These are phyloP conservation scores for Starmerella riodocensis DNA, from an alignment of 805 yeast species.

Conservation along the genomic window DNA sequence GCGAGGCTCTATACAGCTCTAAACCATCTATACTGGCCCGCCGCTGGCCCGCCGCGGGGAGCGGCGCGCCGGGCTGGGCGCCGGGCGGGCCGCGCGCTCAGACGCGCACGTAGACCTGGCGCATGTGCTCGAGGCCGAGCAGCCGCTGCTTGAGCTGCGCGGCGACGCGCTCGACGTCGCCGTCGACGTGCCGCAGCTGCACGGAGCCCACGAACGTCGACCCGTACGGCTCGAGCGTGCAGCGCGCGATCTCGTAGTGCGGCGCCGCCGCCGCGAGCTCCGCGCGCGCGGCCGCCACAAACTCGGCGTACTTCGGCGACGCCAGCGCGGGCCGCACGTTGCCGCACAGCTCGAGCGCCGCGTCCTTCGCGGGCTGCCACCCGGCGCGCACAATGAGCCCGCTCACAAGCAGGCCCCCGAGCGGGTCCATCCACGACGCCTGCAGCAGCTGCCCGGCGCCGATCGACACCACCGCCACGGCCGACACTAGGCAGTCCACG, in stretches of 20 bases:
- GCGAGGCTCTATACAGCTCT: no score
- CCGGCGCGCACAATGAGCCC: conserved; percentile 75
- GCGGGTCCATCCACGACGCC: conserved; percentile 75
- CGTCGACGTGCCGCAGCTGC: conserved; percentile 12
- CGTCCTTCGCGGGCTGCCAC: conserved; percentile 50
- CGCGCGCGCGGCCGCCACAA: conserved; percentile 9
- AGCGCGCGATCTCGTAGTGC: conserved; percentile 8
- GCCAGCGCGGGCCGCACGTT: conserved; percentile 24
- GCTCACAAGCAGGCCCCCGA: conserved; percentile 84
- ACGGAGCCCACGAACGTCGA: conserved; percentile 21
- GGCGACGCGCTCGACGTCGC: conserved; percentile 16
- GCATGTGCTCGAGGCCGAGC: conserved; percentile 17
- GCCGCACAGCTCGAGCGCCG: conserved; percentile 70
- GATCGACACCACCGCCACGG: conserved; percentile 80
- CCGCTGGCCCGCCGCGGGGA: no score
- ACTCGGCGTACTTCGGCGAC: conserved; percentile 14
- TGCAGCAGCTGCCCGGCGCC: conserved; percentile 69
- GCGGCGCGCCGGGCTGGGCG: no score
- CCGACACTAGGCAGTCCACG: conserved; percentile 81
- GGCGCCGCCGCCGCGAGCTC: conserved; percentile 13
- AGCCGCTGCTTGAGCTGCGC: conserved; percentile 12
- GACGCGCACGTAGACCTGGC: conserved; percentile 19
- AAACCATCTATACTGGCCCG: no score
- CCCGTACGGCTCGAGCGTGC: conserved; percentile 21
- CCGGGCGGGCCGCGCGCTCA: background rate